These are phyloP conservation scores for Jimgerdemannia flammicorona DNA, from an alignment of 192 early-diverging fungal species.

Conservation along the genomic window DNA sequence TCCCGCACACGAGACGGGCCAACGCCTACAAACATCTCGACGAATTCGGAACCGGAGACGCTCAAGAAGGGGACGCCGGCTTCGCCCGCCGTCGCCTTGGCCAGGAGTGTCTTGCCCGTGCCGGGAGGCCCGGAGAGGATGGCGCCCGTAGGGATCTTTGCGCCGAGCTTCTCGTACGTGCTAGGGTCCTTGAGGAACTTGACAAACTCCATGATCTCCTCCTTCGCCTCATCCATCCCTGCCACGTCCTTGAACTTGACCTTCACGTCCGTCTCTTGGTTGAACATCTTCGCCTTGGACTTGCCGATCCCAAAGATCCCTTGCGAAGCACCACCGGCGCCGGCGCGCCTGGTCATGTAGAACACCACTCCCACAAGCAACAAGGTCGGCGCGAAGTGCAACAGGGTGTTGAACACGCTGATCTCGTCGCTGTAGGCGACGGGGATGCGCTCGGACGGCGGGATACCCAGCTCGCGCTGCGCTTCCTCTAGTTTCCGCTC, in stretches of 20 bases:
- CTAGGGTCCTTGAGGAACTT: conserved; percentile 97
- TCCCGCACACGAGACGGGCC: conserved; percentile 92
- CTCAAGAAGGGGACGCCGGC: conserved; percentile 96
- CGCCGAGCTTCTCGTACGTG: conserved; percentile 88
- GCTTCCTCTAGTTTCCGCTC: conserved; percentile 87
- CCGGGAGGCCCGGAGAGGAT: conserved; percentile 91
- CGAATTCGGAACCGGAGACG: conserved; percentile 99
- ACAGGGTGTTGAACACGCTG: conserved; percentile 62
- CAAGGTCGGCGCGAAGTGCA: conserved; percentile 93
- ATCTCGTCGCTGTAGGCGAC: conserved; percentile 88
- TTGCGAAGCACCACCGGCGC: conserved; percentile 57
- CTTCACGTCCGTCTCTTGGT: conserved; percentile 93
- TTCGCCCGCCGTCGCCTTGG: conserved; percentile 99
- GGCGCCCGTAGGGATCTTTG: conserved; percentile 98
- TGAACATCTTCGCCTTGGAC: conserved; percentile 93
- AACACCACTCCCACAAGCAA: conserved; percentile 84
- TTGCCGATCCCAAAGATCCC: conserved; percentile 98
- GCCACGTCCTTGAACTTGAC: conserved; percentile 99
- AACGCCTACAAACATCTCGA: conserved; percentile 99
- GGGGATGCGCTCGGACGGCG: conserved; percentile 84
- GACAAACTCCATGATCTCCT: conserved; percentile 99
- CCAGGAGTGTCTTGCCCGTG: conserved; percentile 97
- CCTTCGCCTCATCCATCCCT: conserved; percentile 98
- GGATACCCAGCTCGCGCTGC: conserved; percentile 89
- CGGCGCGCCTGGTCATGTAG: conserved; percentile 81